Percentiles rank a stretch among this genome's conserved stretches.
phyloP scores from a whole-genome alignment of 73 alveolate genomes.

The Paraurostyla sp. region DNA sequence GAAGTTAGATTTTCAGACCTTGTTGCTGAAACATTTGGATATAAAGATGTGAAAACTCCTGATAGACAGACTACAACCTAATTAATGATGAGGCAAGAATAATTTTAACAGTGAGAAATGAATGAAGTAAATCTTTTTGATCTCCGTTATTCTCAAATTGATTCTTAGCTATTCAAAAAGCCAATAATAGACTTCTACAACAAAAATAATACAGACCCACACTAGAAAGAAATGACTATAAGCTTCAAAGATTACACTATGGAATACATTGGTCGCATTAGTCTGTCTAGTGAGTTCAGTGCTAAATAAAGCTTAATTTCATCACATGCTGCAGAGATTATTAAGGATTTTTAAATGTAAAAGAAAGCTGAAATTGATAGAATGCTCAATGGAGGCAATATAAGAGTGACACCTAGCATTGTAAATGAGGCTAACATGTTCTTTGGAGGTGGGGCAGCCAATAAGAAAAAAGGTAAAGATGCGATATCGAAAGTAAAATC shows the following conservation, averaged over 20 bases:
- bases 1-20: too few species aligned
- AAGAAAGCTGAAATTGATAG: neutral
- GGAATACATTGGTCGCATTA: constrained; percentile 10
- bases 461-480: neutral
- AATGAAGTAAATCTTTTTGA: neutral
- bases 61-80: too few species aligned
- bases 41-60: too few species aligned
- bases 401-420: neutral
- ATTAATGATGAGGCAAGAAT: too few species aligned
- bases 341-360: neutral
- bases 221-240: too few species aligned
- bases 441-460: constrained; percentile 18
- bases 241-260: neutral
- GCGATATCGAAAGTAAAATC: too few species aligned
- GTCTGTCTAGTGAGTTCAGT: neutral
- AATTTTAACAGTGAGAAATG: neutral
- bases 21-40: too few species aligned
- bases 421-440: neutral
- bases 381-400: neutral
- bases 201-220: too few species aligned
- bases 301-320: neutral
- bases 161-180: neutral
- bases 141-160: neutral
- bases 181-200: neutral
- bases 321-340: constrained; percentile 13